phyloP scores from a whole-genome alignment of 345 rosid genomes.

The Noccaea caerulescens region DNA sequence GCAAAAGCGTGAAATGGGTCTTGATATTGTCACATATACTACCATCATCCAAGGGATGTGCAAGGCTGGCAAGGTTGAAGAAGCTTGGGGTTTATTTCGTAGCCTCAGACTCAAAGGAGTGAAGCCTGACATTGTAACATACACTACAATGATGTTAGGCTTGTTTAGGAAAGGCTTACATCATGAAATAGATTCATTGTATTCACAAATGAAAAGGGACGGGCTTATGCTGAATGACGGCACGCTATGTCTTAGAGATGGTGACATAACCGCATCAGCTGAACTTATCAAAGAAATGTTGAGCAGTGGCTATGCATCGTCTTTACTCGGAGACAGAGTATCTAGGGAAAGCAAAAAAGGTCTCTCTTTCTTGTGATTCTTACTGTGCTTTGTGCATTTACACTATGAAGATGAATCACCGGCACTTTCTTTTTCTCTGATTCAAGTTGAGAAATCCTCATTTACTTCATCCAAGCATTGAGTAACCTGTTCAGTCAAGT shows the following conservation, averaged over 20 bases:
- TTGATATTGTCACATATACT: conserved; percentile 36
- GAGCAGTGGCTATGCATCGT: conserved; percentile 10
- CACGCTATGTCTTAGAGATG: conserved; percentile 29
- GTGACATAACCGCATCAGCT: conserved; percentile 10
- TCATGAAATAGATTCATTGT: conserved; percentile 23
- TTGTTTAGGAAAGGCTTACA: conserved; percentile 34
- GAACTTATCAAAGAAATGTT: conserved; percentile 35
- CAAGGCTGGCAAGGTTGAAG: conserved; percentile 30
- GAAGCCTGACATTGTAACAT: conserved; percentile 38
- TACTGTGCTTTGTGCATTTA: neutral
- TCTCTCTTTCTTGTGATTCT: conserved; percentile 21
- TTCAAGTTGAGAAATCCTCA: conserved; percentile 3
- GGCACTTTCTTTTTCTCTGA: conserved; percentile 1
- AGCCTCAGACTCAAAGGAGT: conserved; percentile 28
- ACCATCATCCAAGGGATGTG: conserved; percentile 38
- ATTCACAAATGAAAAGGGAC: conserved; percentile 26
- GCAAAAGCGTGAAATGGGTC: conserved; percentile 31
- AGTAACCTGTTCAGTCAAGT: too few relatives aligned
- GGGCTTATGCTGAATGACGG: conserved; percentile 30
- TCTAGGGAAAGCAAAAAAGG: conserved; percentile 1
- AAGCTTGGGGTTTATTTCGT: conserved; percentile 36
- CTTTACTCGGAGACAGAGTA: conserved; percentile 17
- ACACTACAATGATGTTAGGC: conserved; percentile 40
- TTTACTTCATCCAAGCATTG: neutral
- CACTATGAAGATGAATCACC: too few relatives aligned